Base-by-base conservation (phyloP, 2,329 filamentous ascomycete genomes). In the Diaporthe sp. region DNA sequence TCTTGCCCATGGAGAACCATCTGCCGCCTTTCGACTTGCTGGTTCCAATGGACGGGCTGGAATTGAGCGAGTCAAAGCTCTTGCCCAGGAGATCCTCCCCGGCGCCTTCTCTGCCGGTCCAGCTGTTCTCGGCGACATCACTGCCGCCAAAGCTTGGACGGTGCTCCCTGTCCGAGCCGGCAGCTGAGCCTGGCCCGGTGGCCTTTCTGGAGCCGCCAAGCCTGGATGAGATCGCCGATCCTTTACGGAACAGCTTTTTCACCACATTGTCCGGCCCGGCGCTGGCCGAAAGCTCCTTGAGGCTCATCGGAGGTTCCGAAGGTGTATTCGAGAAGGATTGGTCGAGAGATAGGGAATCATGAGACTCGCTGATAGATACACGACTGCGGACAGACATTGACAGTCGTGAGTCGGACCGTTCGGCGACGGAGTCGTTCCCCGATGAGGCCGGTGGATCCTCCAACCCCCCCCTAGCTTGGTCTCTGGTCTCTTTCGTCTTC, bases 201-300 rank as follows among this genome's bases (percentile, higher is more conserved):
- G 55, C 66, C 59, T 75, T 75, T 78, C 90, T 92, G 78, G 90
- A 92, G 69, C 86, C 85, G 80, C 85, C 75, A 81, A 89, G 79
- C 73, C 89, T 81, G 65, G 89, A 90, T 17, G 90, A 87, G 74
- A 92, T 68, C 84, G 80, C 89, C 90, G 80, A 92, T 92, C 83
- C 92, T 92, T 93, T 93, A 42, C 91, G 89, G 72, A 93, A 88
- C 65, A 93, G 85, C 80, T 92, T 89, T 79, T 88, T 85, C 77
- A 92, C 84, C 71, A 90, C 89, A 76, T 90, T 90, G 70, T 91
- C 89, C 61, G 83, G 82, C 75, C 82, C 82, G 76, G 78, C 79
- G 72, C 76, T 86, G 83, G 70, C 70, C 27, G 70, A 71, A 25
- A 71, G 70, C 72, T 91, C 85, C 78, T 88, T 89, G 25, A 83